Percentiles rank a stretch among this genome's conserved stretches.
phyloP scores from a whole-genome alignment of 768 basidiomycete species.

The Calocybe indica region DNA sequence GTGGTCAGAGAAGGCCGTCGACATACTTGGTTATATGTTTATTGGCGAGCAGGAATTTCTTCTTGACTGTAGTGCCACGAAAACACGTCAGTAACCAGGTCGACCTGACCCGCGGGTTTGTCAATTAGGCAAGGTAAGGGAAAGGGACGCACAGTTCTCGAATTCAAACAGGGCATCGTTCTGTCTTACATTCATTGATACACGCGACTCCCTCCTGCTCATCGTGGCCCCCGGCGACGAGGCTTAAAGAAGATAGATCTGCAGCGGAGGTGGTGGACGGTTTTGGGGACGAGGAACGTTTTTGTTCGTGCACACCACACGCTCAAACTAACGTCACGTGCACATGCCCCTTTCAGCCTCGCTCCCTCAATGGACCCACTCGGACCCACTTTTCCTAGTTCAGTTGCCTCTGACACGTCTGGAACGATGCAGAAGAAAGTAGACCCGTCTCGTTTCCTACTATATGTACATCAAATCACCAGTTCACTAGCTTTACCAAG shows the following conservation, averaged over 20 bases:
- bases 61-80: constrained; percentile 65
- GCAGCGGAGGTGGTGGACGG: constrained; percentile 8
- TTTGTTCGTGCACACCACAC: constrained; percentile 15
- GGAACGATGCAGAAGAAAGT: not conserved
- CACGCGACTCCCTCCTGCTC: constrained; percentile 57
- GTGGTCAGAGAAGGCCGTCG: not conserved
- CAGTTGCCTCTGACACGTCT: no score
- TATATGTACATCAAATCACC: no score
- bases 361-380: constrained; percentile 7
- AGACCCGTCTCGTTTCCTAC: no score
- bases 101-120: constrained; percentile 4
- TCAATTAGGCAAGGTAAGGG: constrained; percentile 7
- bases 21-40: constrained; percentile 86
- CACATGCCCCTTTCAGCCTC: constrained; percentile 7
- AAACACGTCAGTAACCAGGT: constrained; percentile 14
- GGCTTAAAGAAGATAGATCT: constrained; percentile 10
- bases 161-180: constrained; percentile 80
- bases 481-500: no score
- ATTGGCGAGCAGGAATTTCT: constrained; percentile 86
- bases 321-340: constrained; percentile 1
- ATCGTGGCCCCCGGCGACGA: constrained; percentile 30
- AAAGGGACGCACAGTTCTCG: constrained; percentile 64
- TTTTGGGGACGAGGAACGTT: constrained; percentile 3
- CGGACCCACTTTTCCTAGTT: not conserved
- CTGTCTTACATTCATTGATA: constrained; percentile 62